These are phyloP conservation scores for Gliomastix tumulicola DNA, from an alignment of 2,329 filamentous ascomycete species.

Conservation along the genomic window DNA sequence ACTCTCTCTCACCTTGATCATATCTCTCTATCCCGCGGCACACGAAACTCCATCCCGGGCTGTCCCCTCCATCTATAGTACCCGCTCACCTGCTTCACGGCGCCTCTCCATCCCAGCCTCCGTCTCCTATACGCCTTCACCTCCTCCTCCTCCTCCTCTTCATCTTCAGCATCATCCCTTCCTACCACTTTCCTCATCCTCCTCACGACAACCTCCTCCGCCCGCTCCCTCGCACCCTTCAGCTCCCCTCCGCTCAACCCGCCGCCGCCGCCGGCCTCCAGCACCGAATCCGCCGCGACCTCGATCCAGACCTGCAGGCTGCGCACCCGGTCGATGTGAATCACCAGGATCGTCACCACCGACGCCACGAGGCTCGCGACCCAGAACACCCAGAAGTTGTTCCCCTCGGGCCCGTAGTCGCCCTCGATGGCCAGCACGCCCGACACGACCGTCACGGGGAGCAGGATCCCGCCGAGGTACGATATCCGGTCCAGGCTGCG, in stretches of 20 bases:
- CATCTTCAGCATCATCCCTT: slow-evolving; percentile 15
- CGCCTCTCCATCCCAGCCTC: slow-evolving; percentile 39
- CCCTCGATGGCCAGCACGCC: slow-evolving; percentile 40
- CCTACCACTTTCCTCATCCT: slow-evolving; percentile 27
- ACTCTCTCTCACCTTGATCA: too few relatives aligned
- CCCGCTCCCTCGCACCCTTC: too few relatives aligned
- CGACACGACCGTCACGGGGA: slow-evolving; percentile 40
- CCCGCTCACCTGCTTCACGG: slow-evolving; percentile 31
- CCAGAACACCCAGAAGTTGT: slow-evolving; percentile 43
- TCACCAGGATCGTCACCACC: slow-evolving; percentile 29
- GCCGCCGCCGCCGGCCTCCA: slow-evolving; percentile 14
- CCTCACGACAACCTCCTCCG: too few relatives aligned
- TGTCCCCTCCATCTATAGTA: slow-evolving; percentile 18
- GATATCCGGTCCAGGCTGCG: slow-evolving; percentile 37
- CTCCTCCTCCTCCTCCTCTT: slow-evolving; percentile 12
- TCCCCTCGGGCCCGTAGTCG: slow-evolving; percentile 30
- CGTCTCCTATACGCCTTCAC: slow-evolving; percentile 30
- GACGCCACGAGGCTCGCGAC: slow-evolving; percentile 28
- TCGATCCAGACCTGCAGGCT: slow-evolving; percentile 39
- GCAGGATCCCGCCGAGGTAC: slow-evolving; percentile 40
- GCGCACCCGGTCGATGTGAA: slow-evolving; percentile 41
- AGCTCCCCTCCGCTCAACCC: too few relatives aligned
- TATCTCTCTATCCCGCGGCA: too few relatives aligned
- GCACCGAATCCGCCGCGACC: slow-evolving; percentile 18
- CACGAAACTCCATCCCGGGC: not conserved